phyloP scores from a whole-genome alignment of 2,329 filamentous ascomycete genomes.

The Claviceps maximensis region DNA sequence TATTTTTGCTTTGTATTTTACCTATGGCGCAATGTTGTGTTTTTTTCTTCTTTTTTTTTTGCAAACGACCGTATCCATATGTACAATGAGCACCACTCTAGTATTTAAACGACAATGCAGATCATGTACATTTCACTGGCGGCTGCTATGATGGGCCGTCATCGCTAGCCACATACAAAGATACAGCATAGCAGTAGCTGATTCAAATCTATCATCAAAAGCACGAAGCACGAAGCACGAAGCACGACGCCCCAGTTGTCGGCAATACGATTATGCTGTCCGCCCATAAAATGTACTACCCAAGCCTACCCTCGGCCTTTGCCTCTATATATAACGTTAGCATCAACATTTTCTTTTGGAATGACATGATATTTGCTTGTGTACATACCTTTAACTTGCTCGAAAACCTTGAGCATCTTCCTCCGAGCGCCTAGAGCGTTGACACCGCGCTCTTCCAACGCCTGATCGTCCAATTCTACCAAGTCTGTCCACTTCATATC shows the following conservation, averaged over 20 bases:
- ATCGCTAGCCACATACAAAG: background rate
- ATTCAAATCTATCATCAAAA: background rate
- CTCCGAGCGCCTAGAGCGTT: constrained; percentile 87
- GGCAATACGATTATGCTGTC: background rate
- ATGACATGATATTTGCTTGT: background rate
- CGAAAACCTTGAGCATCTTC: constrained; percentile 99
- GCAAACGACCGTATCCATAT: background rate
- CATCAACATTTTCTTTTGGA: background rate
- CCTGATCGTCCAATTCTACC: constrained; percentile 83
- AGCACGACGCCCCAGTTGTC: background rate
- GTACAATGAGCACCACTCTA: background rate
- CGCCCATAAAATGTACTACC: constrained; percentile 15
- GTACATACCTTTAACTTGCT: constrained; percentile 67
- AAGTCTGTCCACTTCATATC: constrained; percentile 94
- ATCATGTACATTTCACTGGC: background rate
- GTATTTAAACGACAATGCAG: constrained; percentile 1
- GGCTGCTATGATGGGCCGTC: background rate
- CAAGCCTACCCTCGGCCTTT: constrained; percentile 59
- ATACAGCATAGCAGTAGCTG: background rate
- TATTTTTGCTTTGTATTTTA: background rate
- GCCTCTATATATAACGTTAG: constrained; percentile 39
- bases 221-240: too few species aligned
- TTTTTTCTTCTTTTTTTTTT: background rate
- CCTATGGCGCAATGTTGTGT: background rate
- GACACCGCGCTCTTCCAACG: constrained; percentile 81